These are phyloP conservation scores for Moniliophthora roreri DNA, from an alignment of 1,284 basidiomycete genomes.

Conservation along the genomic window DNA sequence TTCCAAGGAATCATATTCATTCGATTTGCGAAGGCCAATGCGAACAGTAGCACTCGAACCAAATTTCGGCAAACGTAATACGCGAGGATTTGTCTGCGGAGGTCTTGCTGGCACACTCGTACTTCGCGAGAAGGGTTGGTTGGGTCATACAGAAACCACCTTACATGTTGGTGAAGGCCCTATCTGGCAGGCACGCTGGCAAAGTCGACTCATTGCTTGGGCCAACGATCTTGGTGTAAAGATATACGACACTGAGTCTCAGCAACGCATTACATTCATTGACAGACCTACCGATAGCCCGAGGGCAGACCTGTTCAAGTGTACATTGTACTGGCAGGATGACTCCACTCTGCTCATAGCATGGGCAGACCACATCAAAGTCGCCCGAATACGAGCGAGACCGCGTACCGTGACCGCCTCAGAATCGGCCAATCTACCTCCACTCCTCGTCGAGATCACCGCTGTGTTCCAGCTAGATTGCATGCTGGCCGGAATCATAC, in stretches of 20 bases:
- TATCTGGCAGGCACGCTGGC: too few species aligned
- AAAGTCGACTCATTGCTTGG: slow-evolving; percentile 89
- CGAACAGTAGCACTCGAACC: slow-evolving; percentile 65
- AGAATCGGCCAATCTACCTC: slow-evolving; percentile 44
- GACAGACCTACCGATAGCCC: slow-evolving; percentile 73
- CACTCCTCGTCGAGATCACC: slow-evolving; percentile 81
- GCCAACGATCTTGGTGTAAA: slow-evolving; percentile 95
- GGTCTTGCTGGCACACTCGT: slow-evolving; percentile 89
- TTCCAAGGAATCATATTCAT: slow-evolving; percentile 27
- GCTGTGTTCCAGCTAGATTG: slow-evolving; percentile 94
- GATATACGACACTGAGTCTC: slow-evolving; percentile 85
- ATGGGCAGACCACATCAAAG: slow-evolving; percentile 95
- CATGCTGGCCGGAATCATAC: slow-evolving; percentile 91
- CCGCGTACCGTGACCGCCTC: slow-evolving; percentile 44
- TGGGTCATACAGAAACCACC: slow-evolving; percentile 88
- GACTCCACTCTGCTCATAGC: slow-evolving; percentile 48
- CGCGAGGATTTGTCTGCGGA: slow-evolving; percentile 90
- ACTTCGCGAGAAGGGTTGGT: slow-evolving; percentile 93
- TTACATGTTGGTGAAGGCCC: too few species aligned
- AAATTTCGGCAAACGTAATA: too few species aligned
- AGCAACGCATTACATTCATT: slow-evolving; percentile 85
- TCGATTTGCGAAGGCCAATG: slow-evolving; percentile 46
- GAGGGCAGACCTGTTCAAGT: too few species aligned
- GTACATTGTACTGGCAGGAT: too few species aligned
- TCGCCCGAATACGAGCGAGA: slow-evolving; percentile 77